Base-by-base conservation (phyloP, 2,329 filamentous ascomycete species). In the Endoconidiophora polonica region DNA sequence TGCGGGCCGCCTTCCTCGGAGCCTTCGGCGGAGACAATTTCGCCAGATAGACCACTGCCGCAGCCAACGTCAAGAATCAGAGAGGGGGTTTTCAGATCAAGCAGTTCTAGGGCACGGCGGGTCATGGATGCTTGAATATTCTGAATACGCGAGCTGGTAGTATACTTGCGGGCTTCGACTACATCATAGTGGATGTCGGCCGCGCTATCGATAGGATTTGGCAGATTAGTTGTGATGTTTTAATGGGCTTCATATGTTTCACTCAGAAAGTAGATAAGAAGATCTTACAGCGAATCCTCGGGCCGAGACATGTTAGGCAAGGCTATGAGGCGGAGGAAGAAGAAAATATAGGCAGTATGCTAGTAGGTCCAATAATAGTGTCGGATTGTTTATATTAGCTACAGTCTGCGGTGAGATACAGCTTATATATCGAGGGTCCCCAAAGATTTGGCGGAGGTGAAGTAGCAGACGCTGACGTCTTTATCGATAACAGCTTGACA, bases 121-220 rank as follows among this genome's bases (percentile, higher is more conserved):
- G 91, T 94, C 91, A 98, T 98, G 55, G 79, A 77, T 0, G 88
- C 83, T 66, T 98, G 91, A 59, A 98, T 94, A 58, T 85, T 87
- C 60, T 91, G 86, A 62, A 98, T 96, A 56, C 91, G 86, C 3
- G 87, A 94, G 56, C 81, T 90, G 3, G 90, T 95, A 6, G 91
- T 96, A 71, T 98, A 98, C 72, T 96, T 96, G 63, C 85, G 83
- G 29, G 91, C 90, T 72, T 95, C 90, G 65, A 74, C 73, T 68
- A 96, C 90, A 71, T 95, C 83, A 74, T 98, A 98, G 72, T 94
- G 93, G 62, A 96, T 82, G 68, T 98, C 91, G 56, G 91, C 90
- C 46, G 88, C 86, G 62, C 86, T 93, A 63, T 24, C 12, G 14
- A 24, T 45, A 9, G 22, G 14, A 22, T 12, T 10, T n/a, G 29